A percentile compares a stretch with the other conserved stretches of the same genome.
Evolutionary conservation across 108 stramenopile species (phyloP).

Genomic region (Epithemia pelagica): DNA sequence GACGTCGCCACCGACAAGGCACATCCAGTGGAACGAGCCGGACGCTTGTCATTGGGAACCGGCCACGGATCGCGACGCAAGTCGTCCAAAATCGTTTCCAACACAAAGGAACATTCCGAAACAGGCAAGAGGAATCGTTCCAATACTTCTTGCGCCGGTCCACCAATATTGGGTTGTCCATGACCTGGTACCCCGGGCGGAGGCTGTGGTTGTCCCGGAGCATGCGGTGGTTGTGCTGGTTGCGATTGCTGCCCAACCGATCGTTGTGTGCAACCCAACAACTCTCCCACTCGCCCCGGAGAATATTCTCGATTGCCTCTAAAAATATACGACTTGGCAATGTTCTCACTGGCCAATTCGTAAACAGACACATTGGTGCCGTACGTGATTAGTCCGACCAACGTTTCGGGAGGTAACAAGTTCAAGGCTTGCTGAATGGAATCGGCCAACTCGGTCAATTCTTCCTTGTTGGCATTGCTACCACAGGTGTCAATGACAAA

Average conservation of each 20-base stretch:
- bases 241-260: constrained; percentile 14
- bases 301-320: constrained; percentile 88
- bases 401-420: constrained; percentile 88
- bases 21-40: constrained; percentile 89
- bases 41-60: constrained; percentile 81
- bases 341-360: constrained; percentile 90
- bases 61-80: constrained; percentile 98
- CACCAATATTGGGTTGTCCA: constrained; percentile 17
- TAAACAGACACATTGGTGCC: constrained; percentile 98
- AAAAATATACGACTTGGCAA: constrained; percentile 90
- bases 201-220: constrained; percentile 25
- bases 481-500: constrained; percentile 95
- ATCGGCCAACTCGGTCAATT: constrained; percentile 92
- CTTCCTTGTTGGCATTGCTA: constrained; percentile 52
- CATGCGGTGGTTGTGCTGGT: constrained; percentile 30
- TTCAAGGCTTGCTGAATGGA: constrained; percentile 89
- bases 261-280: constrained; percentile 57
- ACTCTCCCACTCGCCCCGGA: constrained; percentile 75
- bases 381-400: constrained; percentile 96
- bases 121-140: constrained; percentile 91
- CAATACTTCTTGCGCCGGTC: constrained; percentile 63
- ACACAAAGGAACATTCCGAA: constrained; percentile 83
- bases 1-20: constrained; percentile 86
- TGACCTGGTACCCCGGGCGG: constrained; percentile 18
- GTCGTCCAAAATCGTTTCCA: constrained; percentile 96